phyloP scores from a whole-genome alignment of 306 rosid species.

The Cucumis sativus region DNA sequence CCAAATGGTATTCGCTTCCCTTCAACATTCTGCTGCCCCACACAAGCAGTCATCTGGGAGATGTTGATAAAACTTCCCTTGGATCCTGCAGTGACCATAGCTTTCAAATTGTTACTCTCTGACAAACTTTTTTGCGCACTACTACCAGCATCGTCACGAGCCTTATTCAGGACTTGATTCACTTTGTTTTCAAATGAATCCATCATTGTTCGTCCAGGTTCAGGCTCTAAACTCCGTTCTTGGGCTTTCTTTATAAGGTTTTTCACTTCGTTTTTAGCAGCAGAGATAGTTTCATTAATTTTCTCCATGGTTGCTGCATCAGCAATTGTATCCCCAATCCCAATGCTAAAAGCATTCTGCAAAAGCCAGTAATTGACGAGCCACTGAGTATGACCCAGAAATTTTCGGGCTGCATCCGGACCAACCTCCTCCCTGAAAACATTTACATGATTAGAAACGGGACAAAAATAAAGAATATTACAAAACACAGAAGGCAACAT shows the following conservation, averaged over 20 bases:
- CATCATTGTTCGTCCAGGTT: constrained; percentile 98
- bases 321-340: constrained; percentile 97
- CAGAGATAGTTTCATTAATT: constrained; percentile 77
- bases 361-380: constrained; percentile 97
- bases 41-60: constrained; percentile 99
- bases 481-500: neutral
- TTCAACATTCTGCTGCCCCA: constrained; percentile 99
- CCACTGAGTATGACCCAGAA: constrained; percentile 98
- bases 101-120: constrained; percentile 95
- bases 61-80: constrained; percentile 98
- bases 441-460: constrained; percentile 4
- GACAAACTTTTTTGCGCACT: constrained; percentile 92
- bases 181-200: constrained; percentile 95
- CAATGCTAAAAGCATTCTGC: constrained; percentile 93
- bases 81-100: constrained; percentile 99
- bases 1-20: constrained; percentile 98
- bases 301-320: constrained; percentile 90
- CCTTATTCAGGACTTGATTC: constrained; percentile 89
- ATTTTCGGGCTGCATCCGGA: constrained; percentile 98
- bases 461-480: neutral
- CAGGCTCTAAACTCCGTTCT: constrained; percentile 75
- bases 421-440: constrained; percentile 95
- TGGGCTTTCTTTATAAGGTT: constrained; percentile 75
- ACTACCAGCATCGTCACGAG: constrained; percentile 98
- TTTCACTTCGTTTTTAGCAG: constrained; percentile 85